A percentile compares a stretch with the other conserved stretches of the same genome.
Evolutionary conservation across 352 stramenopile genomes (phyloP).

Genomic region (Globisporangium heterothallicum): DNA sequence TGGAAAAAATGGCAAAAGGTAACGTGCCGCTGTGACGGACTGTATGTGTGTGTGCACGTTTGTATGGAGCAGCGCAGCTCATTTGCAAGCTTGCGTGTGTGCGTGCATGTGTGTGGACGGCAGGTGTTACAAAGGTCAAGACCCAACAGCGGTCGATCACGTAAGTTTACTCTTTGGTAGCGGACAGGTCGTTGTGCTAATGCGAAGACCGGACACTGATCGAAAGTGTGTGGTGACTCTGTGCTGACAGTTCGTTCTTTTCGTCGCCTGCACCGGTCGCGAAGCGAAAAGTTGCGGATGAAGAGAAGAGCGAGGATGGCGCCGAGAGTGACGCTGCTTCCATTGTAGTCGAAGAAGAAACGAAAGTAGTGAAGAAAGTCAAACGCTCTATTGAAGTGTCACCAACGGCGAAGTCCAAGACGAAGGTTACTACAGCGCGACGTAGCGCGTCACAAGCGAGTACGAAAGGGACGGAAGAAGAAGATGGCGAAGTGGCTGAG

Average conservation of each 20-base stretch:
- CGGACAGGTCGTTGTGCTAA: too few relatives aligned
- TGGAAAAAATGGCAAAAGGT: too few relatives aligned
- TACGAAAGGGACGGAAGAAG: slow-evolving; percentile 7
- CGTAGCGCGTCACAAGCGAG: too few relatives aligned
- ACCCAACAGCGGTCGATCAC: slow-evolving; percentile 63
- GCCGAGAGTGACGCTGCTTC: not conserved
- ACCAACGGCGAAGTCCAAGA: not conserved
- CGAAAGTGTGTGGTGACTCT: too few relatives aligned
- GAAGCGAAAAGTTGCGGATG: slow-evolving; percentile 31
- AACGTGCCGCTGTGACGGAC: too few relatives aligned
- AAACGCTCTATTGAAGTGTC: not conserved
- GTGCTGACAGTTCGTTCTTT: slow-evolving; percentile 78
- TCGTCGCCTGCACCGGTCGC: slow-evolving; percentile 14
- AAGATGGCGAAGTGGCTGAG: slow-evolving; percentile 4
- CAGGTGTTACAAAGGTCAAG: slow-evolving; percentile 25
- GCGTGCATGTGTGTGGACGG: not conserved
- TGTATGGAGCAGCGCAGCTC: too few relatives aligned
- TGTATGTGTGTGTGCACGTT: not conserved
- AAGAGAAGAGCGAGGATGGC: slow-evolving; percentile 2
- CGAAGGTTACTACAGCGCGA: not conserved
- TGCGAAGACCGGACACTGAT: too few relatives aligned
- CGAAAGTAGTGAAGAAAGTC: slow-evolving; percentile 6
- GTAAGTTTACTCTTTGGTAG: slow-evolving; percentile 20
- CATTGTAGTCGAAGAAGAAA: not conserved
- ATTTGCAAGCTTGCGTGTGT: too few relatives aligned